Evolutionary conservation across 768 basidiomycete species (phyloP).

Genomic region (Mycena rosella): DNA sequence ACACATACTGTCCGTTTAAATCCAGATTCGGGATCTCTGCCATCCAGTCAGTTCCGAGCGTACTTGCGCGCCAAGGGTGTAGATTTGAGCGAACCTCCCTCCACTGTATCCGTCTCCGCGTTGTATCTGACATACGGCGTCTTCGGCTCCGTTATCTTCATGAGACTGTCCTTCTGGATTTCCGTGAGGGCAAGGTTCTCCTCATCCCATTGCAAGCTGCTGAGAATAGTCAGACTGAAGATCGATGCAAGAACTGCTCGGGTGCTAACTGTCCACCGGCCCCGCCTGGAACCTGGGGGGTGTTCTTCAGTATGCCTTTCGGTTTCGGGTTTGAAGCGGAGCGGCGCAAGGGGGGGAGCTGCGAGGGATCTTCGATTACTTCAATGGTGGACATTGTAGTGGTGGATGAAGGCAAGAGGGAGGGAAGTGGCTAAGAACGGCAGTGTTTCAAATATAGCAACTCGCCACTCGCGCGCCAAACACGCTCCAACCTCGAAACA

Average conservation of each 20-base stretch:
- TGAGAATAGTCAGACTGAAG: constrained; percentile 37
- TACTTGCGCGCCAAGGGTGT: not conserved
- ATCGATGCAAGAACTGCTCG: not conserved
- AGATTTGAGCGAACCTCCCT: constrained; percentile 73
- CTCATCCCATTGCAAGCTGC: constrained; percentile 95
- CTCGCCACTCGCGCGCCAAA: constrained; percentile 21
- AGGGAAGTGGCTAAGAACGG: constrained; percentile 2
- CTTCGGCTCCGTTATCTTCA: constrained; percentile 99
- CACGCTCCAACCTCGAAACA: constrained; percentile 2
- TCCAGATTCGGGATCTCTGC: constrained; percentile 88
- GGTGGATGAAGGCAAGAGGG: constrained; percentile 5
- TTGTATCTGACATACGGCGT: constrained; percentile 96
- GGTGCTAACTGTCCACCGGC: constrained; percentile 64
- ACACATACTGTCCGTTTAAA: constrained; percentile 59
- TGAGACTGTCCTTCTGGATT: constrained; percentile 93
- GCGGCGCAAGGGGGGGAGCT: constrained; percentile 66
- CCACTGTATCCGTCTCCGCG: constrained; percentile 85
- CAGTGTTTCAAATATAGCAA: constrained; percentile 26
- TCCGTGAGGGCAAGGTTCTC: constrained; percentile 93
- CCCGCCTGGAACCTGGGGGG: constrained; percentile 61
- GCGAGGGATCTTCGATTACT: constrained; percentile 55
- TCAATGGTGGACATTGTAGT: constrained; percentile 46
- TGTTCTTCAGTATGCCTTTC: constrained; percentile 92
- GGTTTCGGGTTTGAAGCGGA: constrained; percentile 80
- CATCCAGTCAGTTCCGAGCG: not conserved